A percentile compares a stretch with the other conserved stretches of the same genome.
Evolutionary conservation across 1,284 basidiomycete genomes (phyloP).

Genomic region (Mycena sp.): DNA sequence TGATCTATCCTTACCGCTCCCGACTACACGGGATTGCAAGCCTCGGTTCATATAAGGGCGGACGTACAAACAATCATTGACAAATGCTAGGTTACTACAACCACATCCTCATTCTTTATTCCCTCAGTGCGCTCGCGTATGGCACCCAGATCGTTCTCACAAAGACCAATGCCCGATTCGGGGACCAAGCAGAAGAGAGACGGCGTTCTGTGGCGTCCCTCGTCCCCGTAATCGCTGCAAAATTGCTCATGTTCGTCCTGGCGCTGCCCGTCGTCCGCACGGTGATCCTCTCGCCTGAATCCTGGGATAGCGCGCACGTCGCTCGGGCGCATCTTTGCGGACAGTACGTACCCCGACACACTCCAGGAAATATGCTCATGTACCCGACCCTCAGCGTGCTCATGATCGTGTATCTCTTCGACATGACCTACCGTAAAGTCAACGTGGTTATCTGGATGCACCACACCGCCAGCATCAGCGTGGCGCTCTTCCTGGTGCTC

Average conservation of each 20-base stretch:
- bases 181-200: conserved; percentile 5
- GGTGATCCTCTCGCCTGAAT: neutral
- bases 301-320: neutral
- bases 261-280: conserved; percentile 2
- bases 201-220: conserved; percentile 17
- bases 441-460: conserved; percentile 12
- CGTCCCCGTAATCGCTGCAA: neutral
- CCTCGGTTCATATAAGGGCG: no score
- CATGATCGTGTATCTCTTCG: conserved; percentile 6
- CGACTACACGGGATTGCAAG: no score
- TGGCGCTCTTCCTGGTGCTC: neutral
- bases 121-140: conserved; percentile 1
- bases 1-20: no score
- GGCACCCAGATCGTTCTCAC: conserved; percentile 2
- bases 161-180: conserved; percentile 5
- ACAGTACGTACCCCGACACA: neutral
- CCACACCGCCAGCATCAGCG: conserved; percentile 7
- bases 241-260: conserved; percentile 1
- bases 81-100: neutral
- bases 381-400: no score
- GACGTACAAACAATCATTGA: no score
- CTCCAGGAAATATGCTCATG: no score
- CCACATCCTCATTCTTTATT: neutral
- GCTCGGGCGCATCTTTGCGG: neutral
- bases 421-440: conserved; percentile 17